Conservation (phyloP, 768 basidiomycete species). For the Crassisporium funariophilum region DNA sequence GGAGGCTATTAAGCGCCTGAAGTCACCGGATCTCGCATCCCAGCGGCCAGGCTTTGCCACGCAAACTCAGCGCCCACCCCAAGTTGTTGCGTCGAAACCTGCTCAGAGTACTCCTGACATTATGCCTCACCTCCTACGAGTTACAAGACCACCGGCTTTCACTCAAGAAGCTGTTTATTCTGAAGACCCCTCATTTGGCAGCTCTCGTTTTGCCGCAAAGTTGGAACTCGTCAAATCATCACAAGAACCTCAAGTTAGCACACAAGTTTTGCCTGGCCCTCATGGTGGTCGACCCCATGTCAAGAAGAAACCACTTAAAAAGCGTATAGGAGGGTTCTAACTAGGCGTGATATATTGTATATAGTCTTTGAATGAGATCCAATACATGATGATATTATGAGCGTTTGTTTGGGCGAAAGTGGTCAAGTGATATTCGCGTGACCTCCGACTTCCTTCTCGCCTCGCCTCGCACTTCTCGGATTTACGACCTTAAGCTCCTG, state of each 20-base stretch:
- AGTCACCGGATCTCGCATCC: slow-evolving; percentile 1
- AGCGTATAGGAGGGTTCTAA: slow-evolving; percentile 60
- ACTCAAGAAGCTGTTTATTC: slow-evolving; percentile 14
- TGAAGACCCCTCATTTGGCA: neutral
- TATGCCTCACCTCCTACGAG: slow-evolving; percentile 7
- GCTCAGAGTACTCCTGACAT: neutral
- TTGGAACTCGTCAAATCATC: slow-evolving; percentile 13
- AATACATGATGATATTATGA: neutral
- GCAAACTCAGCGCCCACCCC: slow-evolving; percentile 15
- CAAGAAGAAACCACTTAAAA: slow-evolving; percentile 65
- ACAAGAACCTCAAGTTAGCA: slow-evolving; percentile 58
- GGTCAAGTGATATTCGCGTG: slow-evolving; percentile 37
- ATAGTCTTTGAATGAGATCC: neutral
- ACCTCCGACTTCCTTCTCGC: slow-evolving; percentile 15
- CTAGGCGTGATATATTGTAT: neutral
- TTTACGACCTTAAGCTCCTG: too few species aligned
- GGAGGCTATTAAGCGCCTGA: neutral
- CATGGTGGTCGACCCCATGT: slow-evolving; percentile 61
- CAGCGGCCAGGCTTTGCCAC: neutral
- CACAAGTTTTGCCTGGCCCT: slow-evolving; percentile 71
- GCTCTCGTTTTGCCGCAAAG: neutral
- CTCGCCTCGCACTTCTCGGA: slow-evolving; percentile 7
- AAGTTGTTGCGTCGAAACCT: slow-evolving; percentile 16
- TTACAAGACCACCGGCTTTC: slow-evolving; percentile 5
- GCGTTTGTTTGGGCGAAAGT: slow-evolving; percentile 8